phyloP scores from a whole-genome alignment of 495 filamentous ascomycete genomes.

The Daldinia vernicosa region DNA sequence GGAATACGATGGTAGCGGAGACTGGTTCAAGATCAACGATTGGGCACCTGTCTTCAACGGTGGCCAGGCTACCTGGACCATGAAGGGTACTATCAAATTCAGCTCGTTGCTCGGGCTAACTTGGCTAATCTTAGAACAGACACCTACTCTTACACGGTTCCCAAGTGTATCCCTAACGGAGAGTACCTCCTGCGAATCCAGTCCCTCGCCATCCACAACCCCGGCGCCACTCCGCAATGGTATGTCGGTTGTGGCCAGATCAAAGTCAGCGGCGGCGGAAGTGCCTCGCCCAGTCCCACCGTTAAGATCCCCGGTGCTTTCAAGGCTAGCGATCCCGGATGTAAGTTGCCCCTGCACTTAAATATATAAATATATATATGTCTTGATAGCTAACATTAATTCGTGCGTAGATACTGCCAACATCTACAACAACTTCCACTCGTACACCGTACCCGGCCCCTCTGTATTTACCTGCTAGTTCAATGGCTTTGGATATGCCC shows the following conservation, averaged over 20 bases:
- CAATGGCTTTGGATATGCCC: background rate
- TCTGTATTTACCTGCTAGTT: slow-evolving; percentile 44
- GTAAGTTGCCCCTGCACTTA: slow-evolving; percentile 17
- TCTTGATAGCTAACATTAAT: background rate
- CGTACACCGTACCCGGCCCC: slow-evolving; percentile 43
- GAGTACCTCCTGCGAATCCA: slow-evolving; percentile 72
- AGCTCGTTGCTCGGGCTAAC: background rate
- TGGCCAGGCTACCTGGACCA: slow-evolving; percentile 51
- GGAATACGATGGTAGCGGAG: slow-evolving; percentile 60
- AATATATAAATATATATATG: background rate
- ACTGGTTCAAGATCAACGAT: slow-evolving; percentile 65
- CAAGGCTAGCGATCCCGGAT: slow-evolving; percentile 64
- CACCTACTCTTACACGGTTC: slow-evolving; percentile 63
- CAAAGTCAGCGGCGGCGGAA: slow-evolving; percentile 64
- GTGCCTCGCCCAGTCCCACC: slow-evolving; percentile 52
- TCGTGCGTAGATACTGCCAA: slow-evolving; percentile 39
- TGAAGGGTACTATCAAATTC: slow-evolving; percentile 46
- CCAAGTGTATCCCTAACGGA: slow-evolving; percentile 61
- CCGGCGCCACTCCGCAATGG: slow-evolving; percentile 58
- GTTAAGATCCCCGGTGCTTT: slow-evolving; percentile 65
- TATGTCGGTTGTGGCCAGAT: slow-evolving; percentile 69
- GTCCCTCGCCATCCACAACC: slow-evolving; percentile 70
- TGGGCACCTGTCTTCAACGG: slow-evolving; percentile 53
- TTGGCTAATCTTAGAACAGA: slow-evolving; percentile 27
- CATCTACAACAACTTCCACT: slow-evolving; percentile 45